Conservation (phyloP, 2,329 filamentous ascomycete genomes). For the Hawksworthiomyces lignivorus region DNA sequence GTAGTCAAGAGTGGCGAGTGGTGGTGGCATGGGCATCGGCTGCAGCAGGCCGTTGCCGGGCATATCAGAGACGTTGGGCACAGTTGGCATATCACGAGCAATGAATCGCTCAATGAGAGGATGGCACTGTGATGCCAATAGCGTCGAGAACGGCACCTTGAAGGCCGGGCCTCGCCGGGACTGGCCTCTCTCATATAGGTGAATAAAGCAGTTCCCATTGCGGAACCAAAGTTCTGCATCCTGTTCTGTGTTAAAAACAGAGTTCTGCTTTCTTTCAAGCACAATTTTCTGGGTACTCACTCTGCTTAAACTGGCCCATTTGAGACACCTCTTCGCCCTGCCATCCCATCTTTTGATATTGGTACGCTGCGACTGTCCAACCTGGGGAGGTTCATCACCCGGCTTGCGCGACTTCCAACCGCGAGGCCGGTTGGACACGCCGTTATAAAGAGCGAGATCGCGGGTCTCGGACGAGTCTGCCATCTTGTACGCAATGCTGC, state of each 20-base stretch:
- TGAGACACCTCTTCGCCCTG: conserved; percentile 31
- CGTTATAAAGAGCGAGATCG: conserved; percentile 23
- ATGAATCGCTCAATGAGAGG: conserved; percentile 51
- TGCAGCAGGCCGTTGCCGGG: conserved; percentile 8
- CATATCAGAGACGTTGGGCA: background rate
- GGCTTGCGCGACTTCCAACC: conserved; percentile 29
- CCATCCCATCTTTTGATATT: conserved; percentile 46
- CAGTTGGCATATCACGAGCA: conserved; percentile 23
- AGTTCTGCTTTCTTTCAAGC: no score
- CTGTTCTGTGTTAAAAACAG: conserved; percentile 32
- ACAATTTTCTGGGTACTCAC: no score
- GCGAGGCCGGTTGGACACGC: conserved; percentile 25
- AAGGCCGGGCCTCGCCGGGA: conserved; percentile 62
- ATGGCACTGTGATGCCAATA: conserved; percentile 51
- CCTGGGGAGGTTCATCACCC: conserved; percentile 20
- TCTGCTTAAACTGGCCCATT: conserved; percentile 41
- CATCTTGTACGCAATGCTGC: conserved; percentile 7
- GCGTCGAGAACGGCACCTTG: conserved; percentile 49
- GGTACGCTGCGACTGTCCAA: conserved; percentile 18
- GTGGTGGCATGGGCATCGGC: conserved; percentile 19
- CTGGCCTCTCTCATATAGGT: conserved; percentile 59
- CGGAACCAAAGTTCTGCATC: conserved; percentile 64
- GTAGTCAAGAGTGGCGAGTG: conserved; percentile 11
- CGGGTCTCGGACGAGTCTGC: conserved; percentile 3
- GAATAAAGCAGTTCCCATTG: conserved; percentile 60